Evolutionary conservation across 805 yeast genomes (phyloP).

Genomic region (Ogataea pilisensis): DNA sequence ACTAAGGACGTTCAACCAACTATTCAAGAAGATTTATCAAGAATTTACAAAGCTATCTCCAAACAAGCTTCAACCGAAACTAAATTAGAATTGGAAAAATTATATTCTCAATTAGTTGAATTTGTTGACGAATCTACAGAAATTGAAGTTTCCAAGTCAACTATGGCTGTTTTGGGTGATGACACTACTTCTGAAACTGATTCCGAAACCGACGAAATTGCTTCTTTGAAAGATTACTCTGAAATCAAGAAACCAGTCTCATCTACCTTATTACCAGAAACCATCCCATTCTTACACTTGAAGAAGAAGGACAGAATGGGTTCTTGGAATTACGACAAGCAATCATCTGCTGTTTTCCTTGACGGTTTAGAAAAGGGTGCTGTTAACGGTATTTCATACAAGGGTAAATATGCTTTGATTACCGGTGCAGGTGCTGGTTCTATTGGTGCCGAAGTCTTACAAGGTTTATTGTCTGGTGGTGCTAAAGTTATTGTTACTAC

Average conservation of each 20-base stretch:
- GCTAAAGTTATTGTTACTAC: slow-evolving; percentile 97
- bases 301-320: slow-evolving; percentile 72
- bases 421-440: slow-evolving; percentile 99
- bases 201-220: slow-evolving; percentile 69
- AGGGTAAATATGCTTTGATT: slow-evolving; percentile 81
- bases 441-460: slow-evolving; percentile 94
- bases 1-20: slow-evolving; percentile 70
- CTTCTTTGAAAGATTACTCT: slow-evolving; percentile 72
- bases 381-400: slow-evolving; percentile 86
- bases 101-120: slow-evolving; percentile 66
- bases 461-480: slow-evolving; percentile 95
- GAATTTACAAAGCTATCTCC: slow-evolving; percentile 76
- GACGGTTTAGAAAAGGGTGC: slow-evolving; percentile 94
- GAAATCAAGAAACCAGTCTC: slow-evolving; percentile 72
- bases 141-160: slow-evolving; percentile 62
- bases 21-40: slow-evolving; percentile 78
- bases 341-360: slow-evolving; percentile 71
- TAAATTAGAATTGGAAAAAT: slow-evolving; percentile 64
- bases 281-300: slow-evolving; percentile 91
- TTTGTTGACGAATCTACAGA: slow-evolving; percentile 67
- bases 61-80: slow-evolving; percentile 69
- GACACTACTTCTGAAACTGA: slow-evolving; percentile 47
- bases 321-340: slow-evolving; percentile 79
- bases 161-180: slow-evolving; percentile 45
- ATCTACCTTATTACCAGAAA: slow-evolving; percentile 68